These are phyloP conservation scores for Zygosaccharomyces siamensis DNA, from an alignment of 805 yeast species.

Conservation along the genomic window DNA sequence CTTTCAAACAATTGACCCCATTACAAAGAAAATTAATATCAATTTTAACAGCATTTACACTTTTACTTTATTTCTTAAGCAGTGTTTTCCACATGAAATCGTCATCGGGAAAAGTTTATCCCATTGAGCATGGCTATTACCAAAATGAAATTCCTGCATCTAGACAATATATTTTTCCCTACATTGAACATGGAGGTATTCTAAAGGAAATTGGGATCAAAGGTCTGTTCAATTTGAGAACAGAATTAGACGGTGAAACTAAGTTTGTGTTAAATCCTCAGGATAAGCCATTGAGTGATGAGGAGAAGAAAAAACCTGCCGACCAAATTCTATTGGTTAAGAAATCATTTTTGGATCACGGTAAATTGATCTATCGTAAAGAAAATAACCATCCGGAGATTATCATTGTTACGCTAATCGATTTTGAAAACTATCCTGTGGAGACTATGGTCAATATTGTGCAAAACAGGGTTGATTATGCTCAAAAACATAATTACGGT, in stretches of 20 bases:
- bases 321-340: slow-evolving; percentile 42
- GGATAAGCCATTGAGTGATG: slow-evolving; percentile 41
- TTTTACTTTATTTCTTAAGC: slow-evolving; percentile 20
- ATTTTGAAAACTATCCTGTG: slow-evolving; percentile 60
- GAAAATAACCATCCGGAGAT: slow-evolving; percentile 47
- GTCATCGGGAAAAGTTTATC: slow-evolving; percentile 16
- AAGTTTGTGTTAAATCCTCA: slow-evolving; percentile 36
- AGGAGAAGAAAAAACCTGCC: slow-evolving; percentile 29
- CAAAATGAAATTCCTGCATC: slow-evolving; percentile 44
- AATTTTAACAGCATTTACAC: slow-evolving; percentile 9
- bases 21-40: slow-evolving; percentile 6
- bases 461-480: slow-evolving; percentile 86
- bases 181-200: slow-evolving; percentile 62
- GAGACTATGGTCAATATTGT: slow-evolving; percentile 62
- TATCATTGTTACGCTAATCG: slow-evolving; percentile 73
- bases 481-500: slow-evolving; percentile 75
- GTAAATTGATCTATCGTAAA: slow-evolving; percentile 45
- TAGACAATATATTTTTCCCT: slow-evolving; percentile 61
- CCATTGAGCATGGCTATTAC: slow-evolving; percentile 42
- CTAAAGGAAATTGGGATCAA: slow-evolving; percentile 53
- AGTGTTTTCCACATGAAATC: slow-evolving; percentile 15
- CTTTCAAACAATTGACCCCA: background rate
- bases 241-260: slow-evolving; percentile 43
- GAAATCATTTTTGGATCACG: slow-evolving; percentile 59
- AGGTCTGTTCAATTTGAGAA: slow-evolving; percentile 45